Evolutionary conservation across 257 asterid species (phyloP), one percentile per base, ranked within the genome.

Genomic region (Scutellaria barbata): DNA sequence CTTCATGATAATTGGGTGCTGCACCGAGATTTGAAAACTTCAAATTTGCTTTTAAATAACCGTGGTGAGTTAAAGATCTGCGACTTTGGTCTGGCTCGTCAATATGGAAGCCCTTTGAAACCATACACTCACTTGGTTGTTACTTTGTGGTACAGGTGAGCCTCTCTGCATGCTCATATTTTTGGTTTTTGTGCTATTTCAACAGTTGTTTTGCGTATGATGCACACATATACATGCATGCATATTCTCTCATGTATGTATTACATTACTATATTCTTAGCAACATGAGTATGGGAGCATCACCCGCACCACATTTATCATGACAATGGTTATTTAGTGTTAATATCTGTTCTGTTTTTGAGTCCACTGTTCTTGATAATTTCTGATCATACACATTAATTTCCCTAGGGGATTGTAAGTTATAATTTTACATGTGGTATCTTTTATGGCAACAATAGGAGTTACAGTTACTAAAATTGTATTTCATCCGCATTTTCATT

Each of bases 81-180:
- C 66, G 98, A 92, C 80, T 92, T 92, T 76, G 98, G 98, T 22
- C 83, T 92, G 79, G 89, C 98, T 69, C 96, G 98, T 55, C 96
- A 88, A 74, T 92, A 89, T 73, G 98, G 96, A 57, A 85, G 86
- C 81, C 98, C 96, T 75, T 59, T 87, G 80, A 90, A 87, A 73
- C 96, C 96, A 3, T 90, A 89, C 73, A 92, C 98, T 76, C 90
- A 78, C 11, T 72, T 88, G 85, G 98, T 92, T 63, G 98, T 92
- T 69, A 92, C 98, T 76, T 74, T 92, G 76, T 92, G 96, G 96
- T 92, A 92, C 90, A 89, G 96, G 96, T 92, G 74, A 73, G 92
- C 57, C 12, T 66, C 56, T 12, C 17, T 58, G 8, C 41, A 7
- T 74, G 40, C 42, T 5, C 20, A 12, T 12, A 56, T 22, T 51